Evolutionary conservation across 768 basidiomycete species (phyloP), one percentile per base, ranked within the genome.

Genomic region (Clavulina sp.): DNA sequence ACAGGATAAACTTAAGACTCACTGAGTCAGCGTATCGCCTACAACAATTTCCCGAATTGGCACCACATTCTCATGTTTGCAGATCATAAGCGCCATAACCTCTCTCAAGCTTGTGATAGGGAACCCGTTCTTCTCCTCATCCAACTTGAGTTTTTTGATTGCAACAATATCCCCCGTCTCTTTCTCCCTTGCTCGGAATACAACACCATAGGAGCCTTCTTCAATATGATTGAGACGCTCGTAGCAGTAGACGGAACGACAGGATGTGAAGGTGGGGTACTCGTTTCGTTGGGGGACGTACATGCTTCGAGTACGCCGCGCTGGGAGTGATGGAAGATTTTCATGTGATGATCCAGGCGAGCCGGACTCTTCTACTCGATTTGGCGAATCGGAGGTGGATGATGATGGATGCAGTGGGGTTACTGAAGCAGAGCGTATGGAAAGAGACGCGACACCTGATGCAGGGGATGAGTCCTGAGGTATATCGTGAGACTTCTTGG

Each of bases 1-100:
- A 49, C 31, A 46, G 9, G 13, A 56, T 51, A 56, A 58, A 58
- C 24, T 7, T 7, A 13, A 59, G 54, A 84, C 93, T 73, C 69
- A 97, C 95, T 99, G 93, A 54, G 95, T 97, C 64, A 99, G 69
- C 2, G 95, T 99, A 61, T 97, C 92, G 32, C 95, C 95, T 5
- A 99, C 95, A 0, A 97, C 95, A 30, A 99, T 88, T 62, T 99
- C 95, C 41, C 92, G 77, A 31, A 97, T 82, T n/a, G 83, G 77
- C 40, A 99, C 95, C 13, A 99, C 93, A 63, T 99, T 92, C 59
- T 95, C 89, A 62, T 96, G 92, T 54, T 74, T 73, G 63, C 89
- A 93, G 2, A 77, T 70, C 89, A 97, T 96, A 53, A 99, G 75
- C n/a, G 95, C 82, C 64, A 92, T 86, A 47, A 97, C 74, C 68